Evolutionary conservation across 768 basidiomycete genomes (phyloP).

Genomic region (Stropharia rugosoannulata): DNA sequence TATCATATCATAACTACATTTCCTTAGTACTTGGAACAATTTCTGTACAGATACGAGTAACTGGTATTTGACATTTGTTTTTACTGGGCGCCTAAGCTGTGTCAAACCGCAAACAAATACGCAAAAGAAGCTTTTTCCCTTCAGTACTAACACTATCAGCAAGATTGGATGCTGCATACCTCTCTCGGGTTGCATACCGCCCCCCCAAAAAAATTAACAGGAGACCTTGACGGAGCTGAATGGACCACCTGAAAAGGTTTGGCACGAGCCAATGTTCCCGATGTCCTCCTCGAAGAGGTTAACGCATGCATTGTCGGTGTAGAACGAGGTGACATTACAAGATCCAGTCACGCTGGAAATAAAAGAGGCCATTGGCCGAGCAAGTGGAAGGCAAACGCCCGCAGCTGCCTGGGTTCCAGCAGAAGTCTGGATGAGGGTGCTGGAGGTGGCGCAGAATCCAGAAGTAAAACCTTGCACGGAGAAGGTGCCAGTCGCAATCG

Average conservation of each 20-base stretch:
- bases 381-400: background rate
- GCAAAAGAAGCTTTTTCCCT: too few species aligned
- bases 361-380: background rate
- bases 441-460: background rate
- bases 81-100: too few species aligned
- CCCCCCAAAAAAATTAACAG: background rate
- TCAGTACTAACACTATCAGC: too few species aligned
- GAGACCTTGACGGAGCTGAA: constrained; percentile 2
- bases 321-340: background rate
- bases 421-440: constrained; percentile 3
- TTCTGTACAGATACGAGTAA: too few species aligned
- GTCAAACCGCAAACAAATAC: too few species aligned
- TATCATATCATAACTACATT: too few species aligned
- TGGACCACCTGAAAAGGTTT: background rate
- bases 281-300: background rate
- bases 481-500: background rate
- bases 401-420: background rate
- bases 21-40: too few species aligned
- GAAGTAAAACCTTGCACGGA: background rate
- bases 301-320: constrained; percentile 1
- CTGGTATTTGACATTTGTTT: too few species aligned
- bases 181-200: too few species aligned
- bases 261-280: background rate
- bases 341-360: background rate
- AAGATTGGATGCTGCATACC: too few species aligned